phyloP scores from a whole-genome alignment of 129 eudicot species.

The Dittrichia graveolens region DNA sequence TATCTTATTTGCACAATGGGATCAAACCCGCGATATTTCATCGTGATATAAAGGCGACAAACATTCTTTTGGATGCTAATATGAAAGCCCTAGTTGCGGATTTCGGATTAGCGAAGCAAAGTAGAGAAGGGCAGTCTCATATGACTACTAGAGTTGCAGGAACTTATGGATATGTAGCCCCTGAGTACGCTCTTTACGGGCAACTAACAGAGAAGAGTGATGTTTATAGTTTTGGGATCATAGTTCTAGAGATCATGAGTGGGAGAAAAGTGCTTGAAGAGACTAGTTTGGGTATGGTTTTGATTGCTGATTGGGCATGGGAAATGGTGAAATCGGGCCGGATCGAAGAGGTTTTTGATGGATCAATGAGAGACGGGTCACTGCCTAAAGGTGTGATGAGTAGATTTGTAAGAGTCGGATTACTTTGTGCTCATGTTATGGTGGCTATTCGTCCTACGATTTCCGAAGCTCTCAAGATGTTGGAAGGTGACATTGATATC shows the following conservation, averaged over 20 bases:
- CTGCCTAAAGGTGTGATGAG: conserved; percentile 62
- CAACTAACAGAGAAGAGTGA: conserved; percentile 77
- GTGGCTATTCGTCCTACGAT: conserved; percentile 78
- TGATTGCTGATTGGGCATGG: conserved; percentile 82
- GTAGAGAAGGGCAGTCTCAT: conserved; percentile 62
- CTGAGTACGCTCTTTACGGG: conserved; percentile 77
- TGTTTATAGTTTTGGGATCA: conserved; percentile 70
- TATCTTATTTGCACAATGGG: conserved; percentile 67
- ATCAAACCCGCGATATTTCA: conserved; percentile 74
- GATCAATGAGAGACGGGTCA: conserved; percentile 43
- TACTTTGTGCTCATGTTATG: conserved; percentile 80
- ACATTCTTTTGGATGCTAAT: conserved; percentile 57
- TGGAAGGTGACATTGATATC: conserved; percentile 73
- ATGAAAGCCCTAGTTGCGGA: conserved; percentile 81
- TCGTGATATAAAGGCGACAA: conserved; percentile 65
- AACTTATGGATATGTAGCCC: conserved; percentile 76
- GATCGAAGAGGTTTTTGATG: conserved; percentile 42
- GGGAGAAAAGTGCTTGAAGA: conserved; percentile 65
- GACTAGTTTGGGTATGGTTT: conserved; percentile 37
- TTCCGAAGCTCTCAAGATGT: conserved; percentile 72
- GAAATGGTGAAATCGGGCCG: conserved; percentile 47
- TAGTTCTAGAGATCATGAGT: conserved; percentile 70
- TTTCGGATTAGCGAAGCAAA: conserved; percentile 77
- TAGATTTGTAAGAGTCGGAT: conserved; percentile 66
- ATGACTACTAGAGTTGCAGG: conserved; percentile 71